Evolutionary conservation across 148 eudicot species (phyloP).

Genomic region (Heliamphora exappendiculata): DNA sequence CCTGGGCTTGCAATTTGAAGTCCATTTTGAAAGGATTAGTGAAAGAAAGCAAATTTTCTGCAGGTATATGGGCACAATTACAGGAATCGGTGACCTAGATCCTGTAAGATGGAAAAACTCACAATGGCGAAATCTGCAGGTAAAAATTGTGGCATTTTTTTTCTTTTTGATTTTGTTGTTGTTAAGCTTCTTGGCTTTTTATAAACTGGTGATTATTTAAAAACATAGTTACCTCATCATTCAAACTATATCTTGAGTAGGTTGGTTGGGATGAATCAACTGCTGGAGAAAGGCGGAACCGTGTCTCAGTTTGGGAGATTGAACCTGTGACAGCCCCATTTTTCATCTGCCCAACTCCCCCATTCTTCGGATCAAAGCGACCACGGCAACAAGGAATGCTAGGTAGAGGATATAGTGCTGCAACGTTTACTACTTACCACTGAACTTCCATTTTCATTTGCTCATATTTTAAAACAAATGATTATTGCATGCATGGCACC

Average conservation of each 20-base stretch:
- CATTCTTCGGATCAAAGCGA: constrained; percentile 70
- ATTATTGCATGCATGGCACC: neutral
- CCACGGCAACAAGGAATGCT: constrained; percentile 86
- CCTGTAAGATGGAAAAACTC: constrained; percentile 91
- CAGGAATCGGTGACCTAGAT: constrained; percentile 87
- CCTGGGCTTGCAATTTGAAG: neutral
- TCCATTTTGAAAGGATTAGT: neutral
- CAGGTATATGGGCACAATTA: constrained; percentile 99
- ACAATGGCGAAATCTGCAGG: constrained; percentile 99
- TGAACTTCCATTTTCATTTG: neutral
- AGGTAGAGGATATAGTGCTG: constrained; percentile 29
- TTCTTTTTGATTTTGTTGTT: neutral
- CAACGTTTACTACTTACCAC: neutral
- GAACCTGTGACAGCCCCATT: constrained; percentile 97
- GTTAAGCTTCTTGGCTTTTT: neutral
- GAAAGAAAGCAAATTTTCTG: constrained; percentile 1
- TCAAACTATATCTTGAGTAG: constrained; percentile 28
- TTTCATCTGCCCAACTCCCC: constrained; percentile 87
- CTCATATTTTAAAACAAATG: neutral
- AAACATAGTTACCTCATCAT: neutral
- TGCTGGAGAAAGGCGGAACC: constrained; percentile 84
- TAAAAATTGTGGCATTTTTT: constrained; percentile 14
- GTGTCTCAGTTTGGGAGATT: constrained; percentile 95
- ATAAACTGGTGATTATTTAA: neutral
- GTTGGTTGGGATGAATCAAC: constrained; percentile 99